Conservation (phyloP, 148 eudicot species). For the Chenopodium berlandieri region DNA sequence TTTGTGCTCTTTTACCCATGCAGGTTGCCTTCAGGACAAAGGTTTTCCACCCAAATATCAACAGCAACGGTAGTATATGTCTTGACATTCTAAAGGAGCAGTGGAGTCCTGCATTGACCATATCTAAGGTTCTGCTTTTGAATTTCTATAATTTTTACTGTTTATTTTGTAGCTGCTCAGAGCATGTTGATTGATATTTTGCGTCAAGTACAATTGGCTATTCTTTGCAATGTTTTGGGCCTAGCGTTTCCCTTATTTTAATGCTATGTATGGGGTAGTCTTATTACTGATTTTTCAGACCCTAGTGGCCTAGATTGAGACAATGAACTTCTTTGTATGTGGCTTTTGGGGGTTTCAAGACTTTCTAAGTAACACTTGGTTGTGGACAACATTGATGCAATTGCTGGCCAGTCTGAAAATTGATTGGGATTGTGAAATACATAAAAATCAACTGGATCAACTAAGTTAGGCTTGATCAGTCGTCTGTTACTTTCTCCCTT, state of each 20-base stretch:
- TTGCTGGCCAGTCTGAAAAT: too few relatives aligned
- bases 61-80: slow-evolving; percentile 74
- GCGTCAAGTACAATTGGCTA: neutral
- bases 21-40: slow-evolving; percentile 76
- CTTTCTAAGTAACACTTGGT: neutral
- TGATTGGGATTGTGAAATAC: neutral
- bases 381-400: neutral
- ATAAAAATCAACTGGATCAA: neutral
- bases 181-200: neutral
- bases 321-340: neutral
- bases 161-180: neutral
- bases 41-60: slow-evolving; percentile 69
- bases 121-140: slow-evolving; percentile 48
- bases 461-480: neutral
- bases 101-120: slow-evolving; percentile 76
- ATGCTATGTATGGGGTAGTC: too few relatives aligned
- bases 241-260: too few relatives aligned
- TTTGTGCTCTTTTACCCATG: slow-evolving; percentile 7
- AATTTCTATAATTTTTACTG: neutral
- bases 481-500: neutral
- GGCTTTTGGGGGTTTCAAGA: neutral
- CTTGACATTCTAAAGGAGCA: slow-evolving; percentile 71
- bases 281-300: neutral
- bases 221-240: neutral
- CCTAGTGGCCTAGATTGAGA: neutral